These are phyloP conservation scores for Aspergillus fumigatus DNA, from an alignment of 2,329 filamentous ascomycete genomes.

Conservation along the genomic window DNA sequence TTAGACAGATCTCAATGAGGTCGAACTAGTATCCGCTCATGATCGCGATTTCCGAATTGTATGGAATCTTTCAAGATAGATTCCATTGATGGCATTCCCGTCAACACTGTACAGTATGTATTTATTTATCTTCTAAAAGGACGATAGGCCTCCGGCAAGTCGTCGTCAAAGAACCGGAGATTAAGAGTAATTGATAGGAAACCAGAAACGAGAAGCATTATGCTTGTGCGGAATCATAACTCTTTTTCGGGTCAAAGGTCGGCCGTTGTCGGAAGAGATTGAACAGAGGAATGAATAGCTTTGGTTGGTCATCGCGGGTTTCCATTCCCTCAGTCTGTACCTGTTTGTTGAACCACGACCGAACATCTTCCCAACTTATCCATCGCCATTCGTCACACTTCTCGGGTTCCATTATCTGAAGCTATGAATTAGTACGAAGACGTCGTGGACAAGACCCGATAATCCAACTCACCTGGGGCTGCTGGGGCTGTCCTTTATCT, in stretches of 20 bases:
- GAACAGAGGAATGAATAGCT: slow-evolving; percentile 46
- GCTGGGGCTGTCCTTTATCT: slow-evolving; percentile 46
- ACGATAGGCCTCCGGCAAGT: no score
- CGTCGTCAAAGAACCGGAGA: neutral
- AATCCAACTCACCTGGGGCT: slow-evolving; percentile 49
- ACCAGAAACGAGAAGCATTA: neutral
- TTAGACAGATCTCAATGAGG: neutral
- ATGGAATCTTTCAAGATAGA: neutral
- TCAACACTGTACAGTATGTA: no score
- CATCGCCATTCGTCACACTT: slow-evolving; percentile 56
- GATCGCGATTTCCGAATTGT: neutral
- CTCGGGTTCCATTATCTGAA: slow-evolving; percentile 40
- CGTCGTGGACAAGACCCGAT: neutral
- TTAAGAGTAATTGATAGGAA: no score
- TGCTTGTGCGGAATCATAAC: neutral
- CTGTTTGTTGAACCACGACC: neutral
- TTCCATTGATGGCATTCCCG: neutral
- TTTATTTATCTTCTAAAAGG: no score
- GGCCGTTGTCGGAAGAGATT: slow-evolving; percentile 42
- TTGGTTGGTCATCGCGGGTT: slow-evolving; percentile 9
- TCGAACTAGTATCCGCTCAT: neutral
- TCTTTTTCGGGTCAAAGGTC: slow-evolving; percentile 8
- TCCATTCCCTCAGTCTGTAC: slow-evolving; percentile 18
- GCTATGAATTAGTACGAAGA: neutral
- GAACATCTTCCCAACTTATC: slow-evolving; percentile 47